A percentile compares a stretch with the other conserved stretches of the same genome.
phyloP scores from a whole-genome alignment of 495 filamentous ascomycete species.

The Trichoderma erinaceum region DNA sequence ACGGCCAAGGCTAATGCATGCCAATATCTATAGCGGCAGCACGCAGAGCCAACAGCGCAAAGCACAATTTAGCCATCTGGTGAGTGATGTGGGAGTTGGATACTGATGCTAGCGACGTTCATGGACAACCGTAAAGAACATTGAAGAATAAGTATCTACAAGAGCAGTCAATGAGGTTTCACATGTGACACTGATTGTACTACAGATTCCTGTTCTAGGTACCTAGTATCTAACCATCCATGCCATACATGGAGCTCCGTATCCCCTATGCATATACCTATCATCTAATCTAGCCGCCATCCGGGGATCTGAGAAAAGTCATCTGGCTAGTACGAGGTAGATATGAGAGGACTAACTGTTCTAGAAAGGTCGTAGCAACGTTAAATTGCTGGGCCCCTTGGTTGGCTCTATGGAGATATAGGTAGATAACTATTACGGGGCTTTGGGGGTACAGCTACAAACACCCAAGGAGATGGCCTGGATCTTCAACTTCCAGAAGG shows the following conservation, averaged over 20 bases:
- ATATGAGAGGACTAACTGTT: no score
- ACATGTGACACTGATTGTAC: no score
- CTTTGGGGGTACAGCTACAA: background rate
- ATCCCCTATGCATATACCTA: no score
- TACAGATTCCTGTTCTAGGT: no score
- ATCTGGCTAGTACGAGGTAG: background rate
- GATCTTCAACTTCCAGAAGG: slow-evolving; percentile 1
- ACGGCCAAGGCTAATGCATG: background rate
- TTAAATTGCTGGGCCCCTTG: background rate
- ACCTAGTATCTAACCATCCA: no score
- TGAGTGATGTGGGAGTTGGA: no score
- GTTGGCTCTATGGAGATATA: background rate
- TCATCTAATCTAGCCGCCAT: slow-evolving; percentile 10
- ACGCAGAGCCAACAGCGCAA: background rate
- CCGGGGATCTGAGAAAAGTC: background rate
- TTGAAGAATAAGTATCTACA: no score
- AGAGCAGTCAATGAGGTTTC: no score
- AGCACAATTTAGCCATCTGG: background rate
- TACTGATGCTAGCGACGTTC: no score
- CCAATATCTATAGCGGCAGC: background rate
- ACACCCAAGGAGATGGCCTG: background rate
- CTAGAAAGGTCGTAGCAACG: no score
- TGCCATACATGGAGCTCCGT: no score
- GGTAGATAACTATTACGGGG: background rate
- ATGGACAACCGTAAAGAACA: no score